Percentiles rank a stretch among this genome's conserved stretches.
phyloP scores from a whole-genome alignment of 805 yeast species.

The Saccharomycopsis sp. region DNA sequence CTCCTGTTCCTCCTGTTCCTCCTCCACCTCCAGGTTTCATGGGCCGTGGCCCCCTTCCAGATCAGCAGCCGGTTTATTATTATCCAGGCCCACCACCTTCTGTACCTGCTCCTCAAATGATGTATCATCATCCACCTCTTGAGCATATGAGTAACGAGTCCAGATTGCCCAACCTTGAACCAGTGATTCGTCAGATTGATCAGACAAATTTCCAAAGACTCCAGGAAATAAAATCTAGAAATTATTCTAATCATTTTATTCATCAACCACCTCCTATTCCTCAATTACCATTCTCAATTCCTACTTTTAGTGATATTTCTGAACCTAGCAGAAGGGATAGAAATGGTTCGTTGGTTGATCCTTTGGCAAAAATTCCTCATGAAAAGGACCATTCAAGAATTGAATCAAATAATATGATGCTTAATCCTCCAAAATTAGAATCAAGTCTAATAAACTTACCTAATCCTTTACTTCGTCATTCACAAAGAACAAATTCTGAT shows the following conservation, averaged over 20 bases:
- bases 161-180: slow-evolving; percentile 21
- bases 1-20: too few species aligned
- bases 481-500: not conserved
- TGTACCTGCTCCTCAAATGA: not conserved
- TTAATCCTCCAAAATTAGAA: not conserved
- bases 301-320: not conserved
- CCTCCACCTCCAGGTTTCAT: too few species aligned
- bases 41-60: too few species aligned
- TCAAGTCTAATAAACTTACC: not conserved
- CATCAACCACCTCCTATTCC: not conserved
- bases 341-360: slow-evolving; percentile 8
- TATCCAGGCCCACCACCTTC: not conserved
- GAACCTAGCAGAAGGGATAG: not conserved
- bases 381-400: not conserved
- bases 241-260: not conserved
- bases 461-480: not conserved
- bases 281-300: not conserved
- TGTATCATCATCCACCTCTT: slow-evolving; percentile 4
- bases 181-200: slow-evolving; percentile 10
- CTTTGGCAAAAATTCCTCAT: slow-evolving; percentile 4
- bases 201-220: slow-evolving; percentile 1
- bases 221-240: not conserved
- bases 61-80: not conserved
- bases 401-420: too few species aligned
- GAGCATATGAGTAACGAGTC: slow-evolving; percentile 20